A percentile compares a stretch with the other conserved stretches of the same genome.
Conservation (phyloP, 2,329 filamentous ascomycete genomes). For the Colletotrichum aenigma region DNA sequence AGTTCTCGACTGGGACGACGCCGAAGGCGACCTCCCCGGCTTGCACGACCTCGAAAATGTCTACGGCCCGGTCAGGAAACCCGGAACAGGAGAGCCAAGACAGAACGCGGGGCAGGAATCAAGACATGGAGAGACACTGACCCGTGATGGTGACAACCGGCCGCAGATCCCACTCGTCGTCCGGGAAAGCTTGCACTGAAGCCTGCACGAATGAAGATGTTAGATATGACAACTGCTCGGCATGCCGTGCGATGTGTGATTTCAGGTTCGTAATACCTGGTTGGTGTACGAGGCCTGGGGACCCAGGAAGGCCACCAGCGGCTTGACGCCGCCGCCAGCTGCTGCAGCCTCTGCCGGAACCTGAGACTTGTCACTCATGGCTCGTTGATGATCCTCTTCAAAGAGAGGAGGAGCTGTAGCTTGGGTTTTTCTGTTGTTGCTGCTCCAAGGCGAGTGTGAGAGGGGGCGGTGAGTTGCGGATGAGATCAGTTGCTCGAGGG, state of each 20-base stretch:
- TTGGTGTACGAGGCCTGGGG: constrained; percentile 55
- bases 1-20: constrained; percentile 95
- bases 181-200: constrained; percentile 51
- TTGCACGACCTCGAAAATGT: constrained; percentile 83
- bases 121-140: constrained; percentile 27
- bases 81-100: background rate
- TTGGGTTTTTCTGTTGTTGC: background rate
- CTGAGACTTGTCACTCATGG: constrained; percentile 13
- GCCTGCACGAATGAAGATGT: constrained; percentile 39
- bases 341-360: background rate
- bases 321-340: constrained; percentile 18
- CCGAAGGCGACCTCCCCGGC: constrained; percentile 68
- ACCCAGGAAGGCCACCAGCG: constrained; percentile 53
- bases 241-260: background rate
- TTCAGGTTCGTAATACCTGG: constrained; percentile 41
- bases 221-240: constrained; percentile 18
- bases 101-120: background rate
- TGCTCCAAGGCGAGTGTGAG: background rate
- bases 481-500: background rate
- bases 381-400: background rate
- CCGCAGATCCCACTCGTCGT: constrained; percentile 49
- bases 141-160: constrained; percentile 58
- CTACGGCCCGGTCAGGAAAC: constrained; percentile 40
- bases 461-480: background rate
- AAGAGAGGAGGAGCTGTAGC: background rate